Evolutionary conservation across 2,329 filamentous ascomycete species (phyloP).

Genomic region (Byssochlamys sp.): DNA sequence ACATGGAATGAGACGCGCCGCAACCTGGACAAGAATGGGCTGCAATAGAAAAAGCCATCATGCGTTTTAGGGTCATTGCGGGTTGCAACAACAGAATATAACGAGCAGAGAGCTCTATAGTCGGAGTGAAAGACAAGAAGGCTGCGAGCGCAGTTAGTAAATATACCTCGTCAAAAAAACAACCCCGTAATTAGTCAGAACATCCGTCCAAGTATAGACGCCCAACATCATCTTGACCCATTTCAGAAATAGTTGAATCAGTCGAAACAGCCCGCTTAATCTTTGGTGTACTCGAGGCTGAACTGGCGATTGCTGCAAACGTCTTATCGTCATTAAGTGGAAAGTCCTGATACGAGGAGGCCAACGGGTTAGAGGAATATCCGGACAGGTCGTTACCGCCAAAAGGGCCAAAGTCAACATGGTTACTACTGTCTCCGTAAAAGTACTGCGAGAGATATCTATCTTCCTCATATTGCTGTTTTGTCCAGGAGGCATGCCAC

Average conservation of each 20-base stretch:
- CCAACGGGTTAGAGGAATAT: slow-evolving; percentile 26
- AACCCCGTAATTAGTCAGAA: slow-evolving; percentile 10
- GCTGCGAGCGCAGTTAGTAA: not conserved
- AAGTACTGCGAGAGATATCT: slow-evolving; percentile 17
- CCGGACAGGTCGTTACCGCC: slow-evolving; percentile 16
- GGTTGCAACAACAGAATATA: not conserved
- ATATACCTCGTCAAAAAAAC: not conserved
- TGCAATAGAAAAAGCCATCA: not conserved
- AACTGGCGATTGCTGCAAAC: slow-evolving; percentile 10
- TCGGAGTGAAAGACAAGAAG: not conserved
- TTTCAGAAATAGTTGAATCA: slow-evolving; percentile 26
- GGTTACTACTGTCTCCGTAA: slow-evolving; percentile 13
- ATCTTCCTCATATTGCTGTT: slow-evolving; percentile 9
- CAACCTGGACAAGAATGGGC: not conserved
- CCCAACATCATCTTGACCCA: slow-evolving; percentile 24
- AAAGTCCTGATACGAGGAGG: slow-evolving; percentile 15
- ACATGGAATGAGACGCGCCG: not conserved
- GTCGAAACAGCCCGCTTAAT: slow-evolving; percentile 16
- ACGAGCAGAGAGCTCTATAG: slow-evolving; percentile 4
- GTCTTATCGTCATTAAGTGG: slow-evolving; percentile 14
- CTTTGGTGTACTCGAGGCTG: slow-evolving; percentile 10
- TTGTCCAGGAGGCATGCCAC: slow-evolving; percentile 18
- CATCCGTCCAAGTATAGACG: slow-evolving; percentile 22
- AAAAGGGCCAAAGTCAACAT: slow-evolving; percentile 14
- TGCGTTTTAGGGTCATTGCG: not conserved